These are phyloP conservation scores for Hypoxylon sp. DNA, from an alignment of 2,329 filamentous ascomycete genomes.

Conservation along the genomic window DNA sequence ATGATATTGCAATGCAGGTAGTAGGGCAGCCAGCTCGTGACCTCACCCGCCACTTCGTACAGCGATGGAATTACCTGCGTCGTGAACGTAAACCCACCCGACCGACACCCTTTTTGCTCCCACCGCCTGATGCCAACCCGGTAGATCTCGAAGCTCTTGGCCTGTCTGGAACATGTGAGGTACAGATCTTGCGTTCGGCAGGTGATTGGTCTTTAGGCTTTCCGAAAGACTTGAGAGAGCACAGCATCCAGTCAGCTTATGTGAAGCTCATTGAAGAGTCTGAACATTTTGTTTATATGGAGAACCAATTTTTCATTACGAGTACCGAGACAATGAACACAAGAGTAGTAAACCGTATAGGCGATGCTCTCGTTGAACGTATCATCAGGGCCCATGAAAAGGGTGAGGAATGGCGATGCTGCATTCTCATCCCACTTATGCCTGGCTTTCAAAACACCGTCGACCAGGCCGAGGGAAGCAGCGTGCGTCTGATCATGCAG, in stretches of 20 bases:
- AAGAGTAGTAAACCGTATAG: constrained; percentile 90
- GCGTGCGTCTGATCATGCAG: constrained; percentile 93
- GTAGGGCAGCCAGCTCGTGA: constrained; percentile 95
- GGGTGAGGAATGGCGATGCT: constrained; percentile 87
- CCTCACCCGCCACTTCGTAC: constrained; percentile 93
- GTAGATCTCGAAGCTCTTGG: constrained; percentile 88
- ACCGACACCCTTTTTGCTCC: constrained; percentile 90
- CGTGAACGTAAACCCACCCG: constrained; percentile 92
- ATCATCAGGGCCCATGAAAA: constrained; percentile 86
- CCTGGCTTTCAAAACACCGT: constrained; percentile 99
- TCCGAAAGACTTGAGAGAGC: constrained; percentile 75
- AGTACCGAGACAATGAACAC: constrained; percentile 88
- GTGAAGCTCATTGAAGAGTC: constrained; percentile 94
- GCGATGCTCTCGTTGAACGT: constrained; percentile 91
- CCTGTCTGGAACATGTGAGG: constrained; percentile 91
- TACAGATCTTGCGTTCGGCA: constrained; percentile 93
- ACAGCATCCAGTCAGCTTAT: constrained; percentile 96
- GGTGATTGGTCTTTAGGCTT: constrained; percentile 92
- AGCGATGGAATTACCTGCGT: constrained; percentile 97
- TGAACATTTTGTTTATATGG: constrained; percentile 97
- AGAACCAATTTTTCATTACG: constrained; percentile 98
- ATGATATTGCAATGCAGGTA: constrained; percentile 97
- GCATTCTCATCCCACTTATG: constrained; percentile 92
- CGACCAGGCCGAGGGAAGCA: constrained; percentile 91
- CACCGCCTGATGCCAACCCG: constrained; percentile 88